Evolutionary conservation across 1,139 yeast genomes (phyloP).

Genomic region (Oligophagozyma castellii): DNA sequence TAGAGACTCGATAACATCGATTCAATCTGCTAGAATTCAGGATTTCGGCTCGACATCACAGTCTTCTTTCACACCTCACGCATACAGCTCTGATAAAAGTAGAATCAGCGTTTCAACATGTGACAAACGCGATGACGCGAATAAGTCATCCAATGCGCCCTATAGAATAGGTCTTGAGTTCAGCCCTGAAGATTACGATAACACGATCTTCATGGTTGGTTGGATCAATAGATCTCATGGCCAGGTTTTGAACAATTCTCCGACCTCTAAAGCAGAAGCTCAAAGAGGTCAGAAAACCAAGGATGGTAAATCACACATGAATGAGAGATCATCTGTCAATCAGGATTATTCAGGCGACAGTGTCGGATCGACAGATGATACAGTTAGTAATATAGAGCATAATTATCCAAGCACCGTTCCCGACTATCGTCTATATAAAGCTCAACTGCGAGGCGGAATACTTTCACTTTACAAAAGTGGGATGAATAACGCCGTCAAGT

Average conservation of each 20-base stretch:
- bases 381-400: neutral
- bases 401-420: slow-evolving; percentile 8
- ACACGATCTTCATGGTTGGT: slow-evolving; percentile 29
- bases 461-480: slow-evolving; percentile 45
- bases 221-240: slow-evolving; percentile 35
- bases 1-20: too few species aligned
- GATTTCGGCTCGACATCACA: too few species aligned
- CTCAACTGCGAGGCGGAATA: slow-evolving; percentile 53
- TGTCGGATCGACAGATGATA: slow-evolving; percentile 22
- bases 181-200: slow-evolving; percentile 27
- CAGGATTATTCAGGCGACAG: slow-evolving; percentile 13
- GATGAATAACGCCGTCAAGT: slow-evolving; percentile 33
- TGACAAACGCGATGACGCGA: too few species aligned
- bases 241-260: slow-evolving; percentile 25
- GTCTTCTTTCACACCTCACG: too few species aligned
- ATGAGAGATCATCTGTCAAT: neutral
- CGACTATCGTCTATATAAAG: slow-evolving; percentile 35
- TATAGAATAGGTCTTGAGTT: too few species aligned
- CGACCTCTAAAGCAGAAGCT: slow-evolving; percentile 3
- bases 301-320: slow-evolving; percentile 5
- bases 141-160: too few species aligned
- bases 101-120: too few species aligned
- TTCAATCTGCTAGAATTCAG: too few species aligned
- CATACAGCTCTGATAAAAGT: too few species aligned
- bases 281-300: neutral